Base-by-base conservation (phyloP, 1,139 yeast genomes). In the Yamadazyma diospyri region DNA sequence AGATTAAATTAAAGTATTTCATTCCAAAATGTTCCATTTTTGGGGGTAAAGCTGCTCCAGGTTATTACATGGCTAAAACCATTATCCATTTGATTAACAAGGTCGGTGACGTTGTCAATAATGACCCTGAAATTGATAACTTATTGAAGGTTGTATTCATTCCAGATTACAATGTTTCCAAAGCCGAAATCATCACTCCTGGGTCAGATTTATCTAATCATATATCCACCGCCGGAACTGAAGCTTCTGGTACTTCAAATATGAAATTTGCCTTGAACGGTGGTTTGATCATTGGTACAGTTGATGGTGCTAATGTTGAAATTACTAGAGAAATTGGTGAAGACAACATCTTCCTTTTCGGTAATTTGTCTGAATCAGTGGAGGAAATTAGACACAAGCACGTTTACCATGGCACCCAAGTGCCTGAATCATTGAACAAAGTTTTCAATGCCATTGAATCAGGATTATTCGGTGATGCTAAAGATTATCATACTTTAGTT, bases 201-300 rank as follows among this genome's bases (percentile, higher is more conserved):
- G 97, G 92, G 12, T 80, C 92, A 27, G 97, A 88, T 55, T 69
- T 88, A 51, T 83, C 94, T 31, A 94, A 88, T 61, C 97, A 88
- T 62, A 89, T 88, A 46, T 87, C 96, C n/a, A 88, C 97, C 30
- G 97, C 97, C 8, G 97, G 97, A 49, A 88, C 97, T 16, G 97
- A 88, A 59, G 97, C 95, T 16, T 83, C 94, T 1, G 97, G 97
- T 57, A 88, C 97, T 28, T 84, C 95, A 30, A 88, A 88, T 66
- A 88, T 88, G 97, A 89, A 88, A 65, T 88, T 88, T 56, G 95
- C 88, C 19, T 67, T 88, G 61, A 88, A 87, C 53, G 97, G 96
- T 60, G 97, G 97, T 33, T 72, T 89, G 46, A 85, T 88, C 47
- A 81, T 88, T 48, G 97, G 97, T 55, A 88, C 97, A 12, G 95